Base-by-base conservation (phyloP, 768 basidiomycete genomes). In the Tricholoma sp. region DNA sequence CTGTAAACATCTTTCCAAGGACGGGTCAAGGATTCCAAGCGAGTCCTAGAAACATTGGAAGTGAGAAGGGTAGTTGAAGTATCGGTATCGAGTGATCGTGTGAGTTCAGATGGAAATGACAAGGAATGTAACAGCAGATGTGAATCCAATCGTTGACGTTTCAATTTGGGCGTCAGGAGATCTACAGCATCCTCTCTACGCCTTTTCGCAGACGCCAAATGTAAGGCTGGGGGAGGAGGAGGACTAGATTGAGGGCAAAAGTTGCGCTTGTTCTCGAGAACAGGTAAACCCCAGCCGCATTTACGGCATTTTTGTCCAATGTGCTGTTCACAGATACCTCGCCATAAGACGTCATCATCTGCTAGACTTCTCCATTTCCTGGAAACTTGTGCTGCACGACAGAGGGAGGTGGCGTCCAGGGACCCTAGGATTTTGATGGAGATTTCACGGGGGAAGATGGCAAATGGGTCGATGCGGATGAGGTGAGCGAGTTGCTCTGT, bases 1-100 rank as follows among this genome's bases (percentile, higher is more conserved):
- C 90, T 92, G 71, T 98, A 99, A 17, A 99, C 96, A 61, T 91
- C 87, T 69, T 99, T 99, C 97, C 97, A 99, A 0, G 96, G 97
- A 44, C 94, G 84, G 13, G 92, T 95, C 57, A 81, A 63, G 13
- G 76, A 74, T 24, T 70, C 64, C 11, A 52, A 64, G 8, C 64
- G 59, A 34, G 68, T 60, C 32, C 62, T 51, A 45, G 70, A 61
- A 54, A 70, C 65, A 59, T 68, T 63, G 54, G 69, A 59, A 49
- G 69, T 66, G 28, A 71, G 68, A 37, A 76, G 74, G 37, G 62
- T 51, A 3, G 63, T 55, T 13, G 64, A 32, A 12, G 53, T 37
- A 6, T 59, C 49, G 17, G 37, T 9, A 6, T 62, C 63, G 10
- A 52, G 50, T 34, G 56, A 58, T 28, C 41, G 49, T 29, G 49